A percentile compares a stretch with the other conserved stretches of the same genome.
phyloP scores from a whole-genome alignment of 1,284 basidiomycete species.

The Apiotrichum laibachii region DNA sequence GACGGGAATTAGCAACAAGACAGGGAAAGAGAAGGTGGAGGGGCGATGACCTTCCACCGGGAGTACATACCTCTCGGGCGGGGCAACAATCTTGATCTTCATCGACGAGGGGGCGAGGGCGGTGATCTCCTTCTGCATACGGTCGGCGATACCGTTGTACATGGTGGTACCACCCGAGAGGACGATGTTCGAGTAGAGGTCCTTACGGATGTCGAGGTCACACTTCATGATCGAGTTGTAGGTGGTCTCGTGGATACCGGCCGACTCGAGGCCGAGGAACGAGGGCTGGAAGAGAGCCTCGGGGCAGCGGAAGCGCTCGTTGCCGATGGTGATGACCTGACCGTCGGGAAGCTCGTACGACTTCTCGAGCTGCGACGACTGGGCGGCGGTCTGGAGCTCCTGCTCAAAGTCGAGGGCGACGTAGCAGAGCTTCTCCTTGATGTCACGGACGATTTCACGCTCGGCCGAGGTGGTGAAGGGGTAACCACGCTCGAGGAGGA shows the following conservation, averaged over 20 bases:
- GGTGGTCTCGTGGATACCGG: slow-evolving; percentile 93
- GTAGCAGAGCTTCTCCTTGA: slow-evolving; percentile 98
- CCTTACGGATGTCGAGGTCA: slow-evolving; percentile 56
- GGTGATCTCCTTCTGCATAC: slow-evolving; percentile 97
- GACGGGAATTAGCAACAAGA: too few relatives aligned
- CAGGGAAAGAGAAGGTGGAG: too few relatives aligned
- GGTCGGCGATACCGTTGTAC: slow-evolving; percentile 95
- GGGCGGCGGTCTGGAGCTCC: slow-evolving; percentile 88
- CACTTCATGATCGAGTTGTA: slow-evolving; percentile 82
- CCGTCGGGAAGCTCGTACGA: slow-evolving; percentile 95
- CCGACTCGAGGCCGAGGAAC: slow-evolving; percentile 86
- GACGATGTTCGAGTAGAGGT: slow-evolving; percentile 59
- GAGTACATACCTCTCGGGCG: slow-evolving; percentile 57
- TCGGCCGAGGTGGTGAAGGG: slow-evolving; percentile 91
- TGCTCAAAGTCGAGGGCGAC: slow-evolving; percentile 96
- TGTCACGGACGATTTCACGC: slow-evolving; percentile 93
- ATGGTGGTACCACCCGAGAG: slow-evolving; percentile 95
- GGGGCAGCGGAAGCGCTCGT: slow-evolving; percentile 94
- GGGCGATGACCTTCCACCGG: too few relatives aligned
- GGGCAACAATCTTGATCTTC: slow-evolving; percentile 70
- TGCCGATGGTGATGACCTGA: slow-evolving; percentile 94
- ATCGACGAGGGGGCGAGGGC: slow-evolving; percentile 72
- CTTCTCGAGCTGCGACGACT: slow-evolving; percentile 90
- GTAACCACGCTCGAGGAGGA: slow-evolving; percentile 90
- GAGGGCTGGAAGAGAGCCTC: slow-evolving; percentile 97